A percentile compares a stretch with the other conserved stretches of the same genome.
These are phyloP conservation scores for Cubamyces lactineus DNA, from an alignment of 768 basidiomycete genomes.

Conservation along the genomic window DNA sequence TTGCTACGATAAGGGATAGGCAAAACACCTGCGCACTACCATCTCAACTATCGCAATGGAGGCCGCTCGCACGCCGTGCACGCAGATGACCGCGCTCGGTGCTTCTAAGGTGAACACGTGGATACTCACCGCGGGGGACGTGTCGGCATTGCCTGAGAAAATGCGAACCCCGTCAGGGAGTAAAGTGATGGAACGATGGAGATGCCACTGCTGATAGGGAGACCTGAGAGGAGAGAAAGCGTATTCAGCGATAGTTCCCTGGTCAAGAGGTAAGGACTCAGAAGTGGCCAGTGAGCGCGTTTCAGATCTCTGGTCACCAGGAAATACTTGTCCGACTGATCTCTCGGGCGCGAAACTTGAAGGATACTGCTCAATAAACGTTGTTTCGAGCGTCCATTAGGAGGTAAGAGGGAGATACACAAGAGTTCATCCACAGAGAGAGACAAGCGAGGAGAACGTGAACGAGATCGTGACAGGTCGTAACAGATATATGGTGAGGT, in stretches of 20 bases:
- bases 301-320: too few species aligned
- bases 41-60: background rate
- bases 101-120: conserved; percentile 5
- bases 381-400: too few species aligned
- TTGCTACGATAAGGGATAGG: conserved; percentile 13
- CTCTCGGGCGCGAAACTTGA: too few species aligned
- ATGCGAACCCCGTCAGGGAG: too few species aligned
- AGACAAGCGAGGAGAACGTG: background rate
- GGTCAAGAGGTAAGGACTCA: too few species aligned
- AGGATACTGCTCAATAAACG: too few species aligned
- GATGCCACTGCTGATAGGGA: too few species aligned
- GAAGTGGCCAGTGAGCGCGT: too few species aligned
- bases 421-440: background rate
- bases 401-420: background rate
- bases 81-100: conserved; percentile 4
- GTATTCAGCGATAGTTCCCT: too few species aligned
- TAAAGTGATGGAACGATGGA: too few species aligned
- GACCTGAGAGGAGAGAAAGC: too few species aligned
- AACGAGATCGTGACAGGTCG: conserved; percentile 21
- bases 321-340: too few species aligned
- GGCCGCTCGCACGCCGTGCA: conserved; percentile 1
- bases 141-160: conserved; percentile 6
- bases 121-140: background rate
- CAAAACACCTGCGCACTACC: background rate
- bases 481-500: conserved; percentile 12